phyloP scores from a whole-genome alignment of 2,329 filamentous ascomycete species.

The Fusarium virguliforme region DNA sequence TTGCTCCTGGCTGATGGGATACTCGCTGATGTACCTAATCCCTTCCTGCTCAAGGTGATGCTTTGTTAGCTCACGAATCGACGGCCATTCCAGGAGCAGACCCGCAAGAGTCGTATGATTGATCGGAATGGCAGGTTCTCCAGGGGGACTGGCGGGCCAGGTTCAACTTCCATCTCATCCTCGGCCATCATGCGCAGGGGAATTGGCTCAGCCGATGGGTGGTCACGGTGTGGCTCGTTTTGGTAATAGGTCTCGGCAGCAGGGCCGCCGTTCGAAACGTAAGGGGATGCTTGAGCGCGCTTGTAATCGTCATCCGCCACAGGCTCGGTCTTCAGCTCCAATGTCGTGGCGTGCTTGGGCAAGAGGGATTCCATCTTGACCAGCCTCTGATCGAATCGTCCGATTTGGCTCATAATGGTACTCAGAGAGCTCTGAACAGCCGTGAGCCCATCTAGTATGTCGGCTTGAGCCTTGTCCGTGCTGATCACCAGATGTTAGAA shows the following conservation, averaged over 20 bases:
- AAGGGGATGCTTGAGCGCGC: conserved; percentile 44
- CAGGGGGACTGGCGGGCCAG: conserved; percentile 69
- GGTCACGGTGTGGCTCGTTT: conserved; percentile 48
- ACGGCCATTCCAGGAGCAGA: conserved; percentile 81
- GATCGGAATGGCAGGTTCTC: conserved; percentile 80
- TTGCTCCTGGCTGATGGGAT: conserved; percentile 84
- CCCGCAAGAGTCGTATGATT: conserved; percentile 95
- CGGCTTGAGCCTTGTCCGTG: conserved; percentile 73
- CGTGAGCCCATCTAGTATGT: conserved; percentile 72
- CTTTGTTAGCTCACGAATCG: conserved; percentile 76
- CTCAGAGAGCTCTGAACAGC: conserved; percentile 59
- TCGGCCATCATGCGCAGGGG: conserved; percentile 57
- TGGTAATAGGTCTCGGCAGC: conserved; percentile 43
- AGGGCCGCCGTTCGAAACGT: conserved; percentile 42
- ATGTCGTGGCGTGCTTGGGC: conserved; percentile 39
- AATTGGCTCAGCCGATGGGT: conserved; percentile 49
- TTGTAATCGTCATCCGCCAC: conserved; percentile 53
- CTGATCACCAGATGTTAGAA: conserved; percentile 53
- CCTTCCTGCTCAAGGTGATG: conserved; percentile 64
- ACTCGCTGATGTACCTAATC: conserved; percentile 75
- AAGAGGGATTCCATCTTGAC: conserved; percentile 56
- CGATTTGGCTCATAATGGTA: conserved; percentile 58
- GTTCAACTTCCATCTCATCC: conserved; percentile 67
- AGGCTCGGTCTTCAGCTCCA: conserved; percentile 51
- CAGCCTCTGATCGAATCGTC: conserved; percentile 58